phyloP scores from a whole-genome alignment of 1,139 yeast species.

The Nakaseomyces sp. region DNA sequence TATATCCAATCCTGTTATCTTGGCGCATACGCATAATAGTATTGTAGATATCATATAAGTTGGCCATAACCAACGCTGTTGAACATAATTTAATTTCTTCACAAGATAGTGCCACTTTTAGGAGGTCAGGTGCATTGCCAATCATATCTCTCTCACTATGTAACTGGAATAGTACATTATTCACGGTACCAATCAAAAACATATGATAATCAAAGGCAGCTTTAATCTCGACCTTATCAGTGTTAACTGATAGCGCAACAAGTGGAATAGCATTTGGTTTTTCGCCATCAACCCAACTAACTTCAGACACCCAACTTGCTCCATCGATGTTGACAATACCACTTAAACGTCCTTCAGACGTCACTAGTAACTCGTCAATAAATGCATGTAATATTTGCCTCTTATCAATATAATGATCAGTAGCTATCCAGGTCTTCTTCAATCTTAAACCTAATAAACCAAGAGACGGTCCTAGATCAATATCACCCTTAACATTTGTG shows the following conservation, averaged over 20 bases:
- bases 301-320: constrained; percentile 52
- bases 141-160: constrained; percentile 57
- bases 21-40: constrained; percentile 63
- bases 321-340: constrained; percentile 50
- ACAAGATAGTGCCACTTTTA: constrained; percentile 50
- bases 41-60: constrained; percentile 65
- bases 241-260: constrained; percentile 52
- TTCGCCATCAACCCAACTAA: constrained; percentile 51
- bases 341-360: constrained; percentile 70
- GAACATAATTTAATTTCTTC: constrained; percentile 52
- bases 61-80: constrained; percentile 81
- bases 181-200: constrained; percentile 55
- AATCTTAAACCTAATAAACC: constrained; percentile 53
- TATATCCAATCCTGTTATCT: constrained; percentile 64
- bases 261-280: constrained; percentile 50
- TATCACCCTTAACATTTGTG: constrained; percentile 43
- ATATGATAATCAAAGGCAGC: constrained; percentile 78
- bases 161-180: constrained; percentile 45
- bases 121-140: constrained; percentile 44
- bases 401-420: constrained; percentile 61
- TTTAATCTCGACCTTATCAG: constrained; percentile 49
- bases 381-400: constrained; percentile 64
- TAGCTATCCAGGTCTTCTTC: constrained; percentile 59
- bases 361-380: constrained; percentile 43
- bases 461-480: constrained; percentile 77